Percentiles rank a stretch among this genome's conserved stretches.
These are phyloP conservation scores for Croton laevigatus DNA, from an alignment of 441 rosid genomes.

Conservation along the genomic window DNA sequence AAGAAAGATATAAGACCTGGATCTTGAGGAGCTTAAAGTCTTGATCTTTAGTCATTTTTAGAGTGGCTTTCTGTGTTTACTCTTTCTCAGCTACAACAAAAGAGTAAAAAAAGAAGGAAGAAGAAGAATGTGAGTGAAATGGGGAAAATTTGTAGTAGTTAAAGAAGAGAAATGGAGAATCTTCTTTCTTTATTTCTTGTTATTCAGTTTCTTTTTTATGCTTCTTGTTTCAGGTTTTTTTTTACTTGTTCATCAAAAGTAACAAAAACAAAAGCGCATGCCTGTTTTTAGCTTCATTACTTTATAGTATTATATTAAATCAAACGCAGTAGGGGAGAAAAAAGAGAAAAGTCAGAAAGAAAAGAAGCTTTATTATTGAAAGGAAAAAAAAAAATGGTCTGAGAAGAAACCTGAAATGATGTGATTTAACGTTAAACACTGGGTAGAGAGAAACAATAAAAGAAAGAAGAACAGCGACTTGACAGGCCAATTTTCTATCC, in stretches of 20 bases:
- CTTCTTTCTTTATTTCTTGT: conserved; percentile 10
- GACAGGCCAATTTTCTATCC: conserved; percentile 46
- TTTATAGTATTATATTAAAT: too few species aligned
- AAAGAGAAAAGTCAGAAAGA: neutral
- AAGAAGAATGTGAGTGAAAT: neutral
- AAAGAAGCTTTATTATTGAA: neutral
- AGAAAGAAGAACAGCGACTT: conserved; percentile 45
- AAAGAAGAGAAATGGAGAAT: conserved; percentile 9
- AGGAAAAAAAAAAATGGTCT: neutral
- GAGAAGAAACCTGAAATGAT: conserved; percentile 33
- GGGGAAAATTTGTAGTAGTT: neutral
- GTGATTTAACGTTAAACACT: conserved; percentile 60
- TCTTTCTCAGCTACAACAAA: conserved; percentile 22
- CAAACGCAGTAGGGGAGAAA: too few species aligned
- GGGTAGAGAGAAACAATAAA: conserved; percentile 28
- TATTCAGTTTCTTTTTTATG: conserved; percentile 21
- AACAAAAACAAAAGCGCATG: conserved; percentile 32
- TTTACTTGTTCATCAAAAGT: conserved; percentile 18
- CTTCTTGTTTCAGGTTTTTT: conserved; percentile 1
- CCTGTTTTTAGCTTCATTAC: conserved; percentile 24
- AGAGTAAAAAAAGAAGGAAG: neutral
- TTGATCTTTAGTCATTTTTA: conserved; percentile 72
- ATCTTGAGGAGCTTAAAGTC: conserved; percentile 86
- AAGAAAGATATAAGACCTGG: conserved; percentile 44
- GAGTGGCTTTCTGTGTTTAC: neutral